phyloP scores from a whole-genome alignment of 1,284 basidiomycete genomes.

The Afroboletus lepidellus region DNA sequence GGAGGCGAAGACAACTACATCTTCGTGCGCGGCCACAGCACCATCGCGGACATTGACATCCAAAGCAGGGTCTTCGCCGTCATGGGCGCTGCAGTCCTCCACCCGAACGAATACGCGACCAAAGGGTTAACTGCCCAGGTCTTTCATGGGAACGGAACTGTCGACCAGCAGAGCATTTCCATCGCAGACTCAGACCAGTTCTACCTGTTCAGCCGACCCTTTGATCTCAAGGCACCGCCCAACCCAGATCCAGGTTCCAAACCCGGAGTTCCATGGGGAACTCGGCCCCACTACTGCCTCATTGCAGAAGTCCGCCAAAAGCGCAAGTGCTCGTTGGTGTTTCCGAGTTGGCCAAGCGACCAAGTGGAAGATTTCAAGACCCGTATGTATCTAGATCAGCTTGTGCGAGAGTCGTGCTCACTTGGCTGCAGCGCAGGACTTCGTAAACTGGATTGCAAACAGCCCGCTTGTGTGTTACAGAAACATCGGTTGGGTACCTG shows the following conservation, averaged over 20 bases:
- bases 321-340: not conserved
- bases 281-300: slow-evolving; percentile 8
- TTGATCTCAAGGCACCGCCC: not conserved
- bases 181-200: not conserved
- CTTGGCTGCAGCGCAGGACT: slow-evolving; percentile 5
- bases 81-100: not conserved
- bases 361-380: slow-evolving; percentile 3
- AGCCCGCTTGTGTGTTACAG: slow-evolving; percentile 1
- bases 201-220: slow-evolving; percentile 9
- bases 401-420: not conserved
- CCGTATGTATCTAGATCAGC: slow-evolving; percentile 1
- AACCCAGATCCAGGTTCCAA: not conserved
- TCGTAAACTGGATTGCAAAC: not conserved
- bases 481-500: slow-evolving; percentile 9
- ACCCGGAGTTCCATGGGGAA: not conserved
- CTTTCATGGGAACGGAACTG: not conserved
- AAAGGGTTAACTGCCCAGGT: not conserved
- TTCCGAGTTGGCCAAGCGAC: slow-evolving; percentile 8
- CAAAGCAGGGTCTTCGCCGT: slow-evolving; percentile 5
- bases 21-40: slow-evolving; percentile 17
- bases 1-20: slow-evolving; percentile 9
- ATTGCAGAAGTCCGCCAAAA: slow-evolving; percentile 16
- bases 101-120: not conserved
- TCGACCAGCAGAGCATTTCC: slow-evolving; percentile 9
- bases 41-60: slow-evolving; percentile 9